Evolutionary conservation across 371 early-diverging fungal species (phyloP).

Genomic region (Paraphysoderma sedebokerense): DNA sequence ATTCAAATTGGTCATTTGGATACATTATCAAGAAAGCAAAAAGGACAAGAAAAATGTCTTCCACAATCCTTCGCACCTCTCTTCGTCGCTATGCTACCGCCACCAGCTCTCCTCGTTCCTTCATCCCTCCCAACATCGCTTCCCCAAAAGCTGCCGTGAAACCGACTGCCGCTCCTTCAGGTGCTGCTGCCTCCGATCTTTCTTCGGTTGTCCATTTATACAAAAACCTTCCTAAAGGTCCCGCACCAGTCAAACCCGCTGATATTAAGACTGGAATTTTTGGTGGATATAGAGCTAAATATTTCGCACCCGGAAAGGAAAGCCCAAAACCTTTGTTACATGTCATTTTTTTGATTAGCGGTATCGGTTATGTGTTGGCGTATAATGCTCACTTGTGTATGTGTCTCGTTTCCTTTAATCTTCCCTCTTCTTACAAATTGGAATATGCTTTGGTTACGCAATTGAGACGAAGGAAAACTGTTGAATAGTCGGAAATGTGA

Average conservation of each 20-base stretch:
- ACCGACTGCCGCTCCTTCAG: background rate
- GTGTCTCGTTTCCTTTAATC: no score
- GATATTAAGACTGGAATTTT: background rate
- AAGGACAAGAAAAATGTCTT: no score
- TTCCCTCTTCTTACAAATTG: no score
- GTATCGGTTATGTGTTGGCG: slow-evolving; percentile 2
- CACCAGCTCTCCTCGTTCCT: background rate
- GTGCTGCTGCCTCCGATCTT: background rate
- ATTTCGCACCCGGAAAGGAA: slow-evolving; percentile 2
- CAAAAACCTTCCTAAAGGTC: slow-evolving; percentile 1
- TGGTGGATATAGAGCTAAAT: background rate
- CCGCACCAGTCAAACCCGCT: background rate
- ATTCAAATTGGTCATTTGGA: no score
- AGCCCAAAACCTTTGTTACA: background rate
- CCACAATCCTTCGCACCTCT: slow-evolving; percentile 1
- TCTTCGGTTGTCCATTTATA: background rate
- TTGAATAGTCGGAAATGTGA: no score
- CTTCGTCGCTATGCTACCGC: slow-evolving; percentile 1
- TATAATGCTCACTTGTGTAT: slow-evolving; percentile 2
- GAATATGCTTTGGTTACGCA: no score
- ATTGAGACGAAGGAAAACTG: no score
- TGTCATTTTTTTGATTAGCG: background rate
- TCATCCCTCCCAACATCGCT: slow-evolving; percentile 1
- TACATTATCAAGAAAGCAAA: no score
- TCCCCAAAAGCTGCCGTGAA: background rate